Percentiles rank a stretch among this genome's conserved stretches.
Conservation (phyloP, 1,284 basidiomycete species). For the Phellopilus nigrolimitatus region DNA sequence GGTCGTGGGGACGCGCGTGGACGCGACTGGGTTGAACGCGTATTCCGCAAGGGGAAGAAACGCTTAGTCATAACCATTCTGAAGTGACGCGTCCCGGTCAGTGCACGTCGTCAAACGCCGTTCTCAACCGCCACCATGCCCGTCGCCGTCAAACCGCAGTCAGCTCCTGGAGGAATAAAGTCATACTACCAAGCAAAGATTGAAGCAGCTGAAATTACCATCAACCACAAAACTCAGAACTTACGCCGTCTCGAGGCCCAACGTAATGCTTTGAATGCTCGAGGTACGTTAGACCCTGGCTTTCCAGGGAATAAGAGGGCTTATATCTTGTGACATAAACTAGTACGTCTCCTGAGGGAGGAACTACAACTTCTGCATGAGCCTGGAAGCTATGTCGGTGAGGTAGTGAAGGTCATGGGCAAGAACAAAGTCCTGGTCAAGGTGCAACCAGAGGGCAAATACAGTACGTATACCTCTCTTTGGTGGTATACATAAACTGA, state of each 20-base stretch:
- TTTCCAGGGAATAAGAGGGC: neutral
- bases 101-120: neutral
- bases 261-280: slow-evolving; percentile 91
- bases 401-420: slow-evolving; percentile 98
- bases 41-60: no score
- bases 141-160: slow-evolving; percentile 41
- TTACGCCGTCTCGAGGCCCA: slow-evolving; percentile 93
- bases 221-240: slow-evolving; percentile 97
- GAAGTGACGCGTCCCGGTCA: slow-evolving; percentile 11
- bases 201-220: slow-evolving; percentile 85
- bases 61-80: slow-evolving; percentile 16
- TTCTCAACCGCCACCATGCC: slow-evolving; percentile 39
- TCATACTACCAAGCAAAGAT: slow-evolving; percentile 97
- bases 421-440: slow-evolving; percentile 99
- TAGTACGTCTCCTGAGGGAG: slow-evolving; percentile 85
- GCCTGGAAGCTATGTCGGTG: slow-evolving; percentile 96
- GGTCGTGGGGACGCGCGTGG: no score
- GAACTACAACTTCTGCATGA: slow-evolving; percentile 95
- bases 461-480: slow-evolving; percentile 55
- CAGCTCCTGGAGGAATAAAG: slow-evolving; percentile 62
- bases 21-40: no score
- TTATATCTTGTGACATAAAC: neutral
- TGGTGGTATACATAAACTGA: neutral
- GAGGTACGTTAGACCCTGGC: slow-evolving; percentile 53
- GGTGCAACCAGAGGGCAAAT: slow-evolving; percentile 98